These are phyloP conservation scores for Anisodus acutangulus DNA, from an alignment of 257 asterid species.

Conservation along the genomic window DNA sequence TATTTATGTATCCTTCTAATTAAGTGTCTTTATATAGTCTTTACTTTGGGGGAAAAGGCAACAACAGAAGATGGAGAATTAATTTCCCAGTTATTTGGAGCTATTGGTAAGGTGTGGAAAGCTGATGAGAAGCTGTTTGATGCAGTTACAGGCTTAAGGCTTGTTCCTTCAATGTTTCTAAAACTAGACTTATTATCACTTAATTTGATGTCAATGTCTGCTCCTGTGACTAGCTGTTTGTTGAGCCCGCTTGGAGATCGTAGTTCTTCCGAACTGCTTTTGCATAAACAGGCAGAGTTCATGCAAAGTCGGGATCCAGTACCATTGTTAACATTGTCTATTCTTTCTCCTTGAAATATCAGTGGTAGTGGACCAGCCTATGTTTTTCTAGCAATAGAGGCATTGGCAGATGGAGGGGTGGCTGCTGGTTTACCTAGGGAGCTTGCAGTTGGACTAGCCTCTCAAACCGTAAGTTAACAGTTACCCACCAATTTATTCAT, in stretches of 20 bases:
- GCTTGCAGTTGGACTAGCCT: conserved; percentile 83
- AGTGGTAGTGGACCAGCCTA: conserved; percentile 99
- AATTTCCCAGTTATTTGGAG: conserved; percentile 73
- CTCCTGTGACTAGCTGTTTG: conserved; percentile 14
- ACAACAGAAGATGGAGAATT: conserved; percentile 74
- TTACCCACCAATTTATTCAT: neutral
- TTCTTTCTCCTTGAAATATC: conserved; percentile 37
- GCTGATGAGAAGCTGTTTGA: conserved; percentile 87
- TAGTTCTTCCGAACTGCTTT: conserved; percentile 2
- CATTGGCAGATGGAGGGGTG: conserved; percentile 99
- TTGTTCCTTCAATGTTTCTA: conserved; percentile 29
- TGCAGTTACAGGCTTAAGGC: conserved; percentile 92
- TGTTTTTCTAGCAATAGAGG: conserved; percentile 87
- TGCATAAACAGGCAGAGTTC: neutral
- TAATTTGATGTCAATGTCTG: conserved; percentile 17
- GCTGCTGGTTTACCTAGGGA: conserved; percentile 98
- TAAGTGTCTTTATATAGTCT: conserved; percentile 51
- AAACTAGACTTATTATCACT: neutral
- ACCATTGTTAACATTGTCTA: conserved; percentile 24
- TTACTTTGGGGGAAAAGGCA: conserved; percentile 71
- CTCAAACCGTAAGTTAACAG: conserved; percentile 77
- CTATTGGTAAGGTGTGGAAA: conserved; percentile 92
- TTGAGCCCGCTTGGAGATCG: neutral
- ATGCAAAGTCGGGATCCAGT: conserved; percentile 4
- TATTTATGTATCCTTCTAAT: conserved; percentile 16